Evolutionary conservation across 352 stramenopile genomes (phyloP).

Genomic region (Lagenidium sp.): DNA sequence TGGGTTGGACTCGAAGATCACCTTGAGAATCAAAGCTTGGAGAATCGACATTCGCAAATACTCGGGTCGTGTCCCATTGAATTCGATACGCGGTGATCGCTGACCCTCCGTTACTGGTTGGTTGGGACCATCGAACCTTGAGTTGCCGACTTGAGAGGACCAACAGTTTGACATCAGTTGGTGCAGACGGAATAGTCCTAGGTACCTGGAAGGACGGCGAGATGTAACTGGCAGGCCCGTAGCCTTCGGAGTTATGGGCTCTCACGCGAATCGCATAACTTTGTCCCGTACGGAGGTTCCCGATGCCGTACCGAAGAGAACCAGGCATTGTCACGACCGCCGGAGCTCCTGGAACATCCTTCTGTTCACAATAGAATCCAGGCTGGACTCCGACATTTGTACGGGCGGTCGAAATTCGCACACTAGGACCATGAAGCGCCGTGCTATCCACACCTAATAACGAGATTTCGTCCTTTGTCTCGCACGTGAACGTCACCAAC

Average conservation of each 20-base stretch:
- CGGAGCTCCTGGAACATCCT: conserved; percentile 19
- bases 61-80: conserved; percentile 84
- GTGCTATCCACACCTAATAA: conserved; percentile 88
- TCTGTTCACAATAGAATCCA: conserved; percentile 62
- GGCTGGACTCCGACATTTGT: conserved; percentile 70
- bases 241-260: conserved; percentile 53
- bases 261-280: conserved; percentile 55
- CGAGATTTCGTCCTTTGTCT: conserved; percentile 68
- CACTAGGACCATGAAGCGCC: conserved; percentile 86
- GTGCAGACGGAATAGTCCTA: conserved; percentile 25
- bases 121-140: conserved; percentile 71
- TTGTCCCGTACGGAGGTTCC: conserved; percentile 37
- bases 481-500: conserved; percentile 90
- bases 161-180: conserved; percentile 32
- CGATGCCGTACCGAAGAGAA: conserved; percentile 26
- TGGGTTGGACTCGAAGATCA: conserved; percentile 25
- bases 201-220: conserved; percentile 43
- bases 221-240: conserved; percentile 36
- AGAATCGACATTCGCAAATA: conserved; percentile 67
- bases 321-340: conserved; percentile 23
- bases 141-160: conserved; percentile 54
- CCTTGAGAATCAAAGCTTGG: conserved; percentile 60
- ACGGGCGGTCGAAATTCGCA: conserved; percentile 60
- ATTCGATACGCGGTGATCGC: conserved; percentile 84
- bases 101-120: conserved; percentile 55